These are phyloP conservation scores for Gastrolobium villosum DNA, from an alignment of 306 rosid species.

Conservation along the genomic window DNA sequence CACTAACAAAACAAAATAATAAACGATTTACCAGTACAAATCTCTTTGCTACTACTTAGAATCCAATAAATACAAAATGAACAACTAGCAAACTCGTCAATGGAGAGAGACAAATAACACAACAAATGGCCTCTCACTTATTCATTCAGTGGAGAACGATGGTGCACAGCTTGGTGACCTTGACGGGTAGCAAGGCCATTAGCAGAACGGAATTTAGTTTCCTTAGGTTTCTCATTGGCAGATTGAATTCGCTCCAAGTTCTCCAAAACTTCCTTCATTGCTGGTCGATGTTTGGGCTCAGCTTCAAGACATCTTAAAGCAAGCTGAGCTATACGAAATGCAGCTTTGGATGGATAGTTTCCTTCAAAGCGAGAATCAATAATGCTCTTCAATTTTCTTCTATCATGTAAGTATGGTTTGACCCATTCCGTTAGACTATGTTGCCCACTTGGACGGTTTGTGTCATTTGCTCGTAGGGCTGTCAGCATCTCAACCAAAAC, in stretches of 20 bases:
- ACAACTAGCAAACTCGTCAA: neutral
- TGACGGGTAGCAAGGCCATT: slow-evolving; percentile 43
- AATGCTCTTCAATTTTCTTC: slow-evolving; percentile 72
- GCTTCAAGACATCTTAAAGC: slow-evolving; percentile 78
- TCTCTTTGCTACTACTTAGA: slow-evolving; percentile 15
- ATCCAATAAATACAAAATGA: slow-evolving; percentile 35
- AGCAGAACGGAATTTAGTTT: slow-evolving; percentile 54
- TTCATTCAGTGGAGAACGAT: slow-evolving; percentile 69
- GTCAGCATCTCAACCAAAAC: slow-evolving; percentile 90
- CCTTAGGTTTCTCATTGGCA: slow-evolving; percentile 57
- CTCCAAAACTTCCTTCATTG: slow-evolving; percentile 88
- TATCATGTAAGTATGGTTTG: slow-evolving; percentile 76
- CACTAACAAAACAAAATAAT: neutral
- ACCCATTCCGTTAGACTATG: slow-evolving; percentile 82
- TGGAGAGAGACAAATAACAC: slow-evolving; percentile 22
- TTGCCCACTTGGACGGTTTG: slow-evolving; percentile 74
- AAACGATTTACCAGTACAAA: slow-evolving; percentile 15
- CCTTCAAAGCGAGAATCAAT: slow-evolving; percentile 81
- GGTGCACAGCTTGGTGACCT: slow-evolving; percentile 61
- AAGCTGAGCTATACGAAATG: slow-evolving; percentile 74
- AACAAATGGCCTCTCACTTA: slow-evolving; percentile 7
- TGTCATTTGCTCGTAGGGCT: slow-evolving; percentile 75
- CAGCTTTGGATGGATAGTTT: slow-evolving; percentile 85
- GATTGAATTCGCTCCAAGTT: slow-evolving; percentile 70
- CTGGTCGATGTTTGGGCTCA: slow-evolving; percentile 84